A percentile compares a stretch with the other conserved stretches of the same genome.
These are phyloP conservation scores for Solanum aculeatissimum DNA, from an alignment of 305 asterid species.

Conservation along the genomic window DNA sequence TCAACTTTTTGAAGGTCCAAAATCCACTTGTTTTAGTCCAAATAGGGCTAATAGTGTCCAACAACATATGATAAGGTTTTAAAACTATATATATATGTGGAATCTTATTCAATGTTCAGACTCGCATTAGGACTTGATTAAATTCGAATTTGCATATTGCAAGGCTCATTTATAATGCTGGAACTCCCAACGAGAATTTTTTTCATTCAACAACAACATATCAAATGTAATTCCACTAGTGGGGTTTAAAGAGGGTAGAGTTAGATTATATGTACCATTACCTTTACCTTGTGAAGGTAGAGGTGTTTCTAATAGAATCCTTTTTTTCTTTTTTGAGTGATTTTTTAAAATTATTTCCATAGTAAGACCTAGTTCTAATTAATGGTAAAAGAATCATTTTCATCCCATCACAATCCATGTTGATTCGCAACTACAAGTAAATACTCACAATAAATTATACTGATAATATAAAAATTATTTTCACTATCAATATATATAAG, in stretches of 20 bases:
- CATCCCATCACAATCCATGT: not conserved
- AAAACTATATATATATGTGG: no score
- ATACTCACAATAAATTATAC: no score
- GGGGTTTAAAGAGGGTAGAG: not conserved
- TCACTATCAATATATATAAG: not conserved
- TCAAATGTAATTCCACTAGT: not conserved
- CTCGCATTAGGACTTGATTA: not conserved
- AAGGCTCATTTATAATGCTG: not conserved
- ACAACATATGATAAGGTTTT: not conserved
- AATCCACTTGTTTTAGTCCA: not conserved
- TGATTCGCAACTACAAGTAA: not conserved
- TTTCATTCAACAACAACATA: not conserved
- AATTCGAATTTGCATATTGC: not conserved
- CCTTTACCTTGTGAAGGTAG: not conserved
- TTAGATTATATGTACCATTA: rapidly evolving
- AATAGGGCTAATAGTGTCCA: not conserved
- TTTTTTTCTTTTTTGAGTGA: no score
- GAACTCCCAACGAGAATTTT: not conserved
- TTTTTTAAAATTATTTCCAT: not conserved
- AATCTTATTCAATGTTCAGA: rapidly evolving
- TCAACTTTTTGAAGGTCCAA: not conserved
- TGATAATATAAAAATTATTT: no score
- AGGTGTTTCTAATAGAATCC: no score
- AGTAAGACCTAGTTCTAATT: not conserved
- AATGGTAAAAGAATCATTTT: not conserved